A percentile compares a stretch with the other conserved stretches of the same genome.
Evolutionary conservation across 2,329 filamentous ascomycete species (phyloP).

Genomic region (Penicillium sclerotiorum): DNA sequence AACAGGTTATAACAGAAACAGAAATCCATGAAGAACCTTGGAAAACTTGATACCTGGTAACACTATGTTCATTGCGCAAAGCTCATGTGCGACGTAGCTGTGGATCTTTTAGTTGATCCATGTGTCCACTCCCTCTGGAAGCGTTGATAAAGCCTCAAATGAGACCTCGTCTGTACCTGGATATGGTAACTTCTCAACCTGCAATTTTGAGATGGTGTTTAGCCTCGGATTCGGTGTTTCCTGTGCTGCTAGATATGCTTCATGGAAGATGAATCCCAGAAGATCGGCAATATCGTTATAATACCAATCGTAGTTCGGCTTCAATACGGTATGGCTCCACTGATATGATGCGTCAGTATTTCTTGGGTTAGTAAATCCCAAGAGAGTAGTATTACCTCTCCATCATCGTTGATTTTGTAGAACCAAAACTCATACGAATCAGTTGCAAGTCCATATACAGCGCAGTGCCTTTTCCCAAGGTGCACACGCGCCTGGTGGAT

Average conservation of each 20-base stretch:
- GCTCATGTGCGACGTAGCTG: not conserved
- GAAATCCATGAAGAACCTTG: not conserved
- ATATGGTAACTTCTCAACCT: not conserved
- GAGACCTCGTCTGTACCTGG: not conserved
- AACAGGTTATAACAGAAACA: slow-evolving; percentile 3
- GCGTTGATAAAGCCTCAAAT: not conserved
- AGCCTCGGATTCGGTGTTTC: not conserved
- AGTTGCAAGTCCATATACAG: slow-evolving; percentile 9
- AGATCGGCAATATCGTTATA: slow-evolving; percentile 7
- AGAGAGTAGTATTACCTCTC: slow-evolving; percentile 3
- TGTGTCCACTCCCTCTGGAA: slow-evolving; percentile 3
- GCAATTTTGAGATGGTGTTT: not conserved
- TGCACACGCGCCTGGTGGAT: slow-evolving; percentile 4
- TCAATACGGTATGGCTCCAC: slow-evolving; percentile 5
- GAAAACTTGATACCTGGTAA: no score
- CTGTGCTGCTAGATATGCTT: not conserved
- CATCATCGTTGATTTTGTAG: slow-evolving; percentile 7
- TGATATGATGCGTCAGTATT: not conserved
- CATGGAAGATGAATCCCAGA: slow-evolving; percentile 3
- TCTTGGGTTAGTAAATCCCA: no score
- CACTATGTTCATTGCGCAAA: no score
- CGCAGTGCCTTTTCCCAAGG: slow-evolving; percentile 1
- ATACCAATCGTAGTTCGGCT: not conserved
- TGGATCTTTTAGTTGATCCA: slow-evolving; percentile 3
- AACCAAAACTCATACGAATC: slow-evolving; percentile 11